These are phyloP conservation scores for Gynostemma pentaphyllum DNA, from an alignment of 306 rosid genomes.

Conservation along the genomic window DNA sequence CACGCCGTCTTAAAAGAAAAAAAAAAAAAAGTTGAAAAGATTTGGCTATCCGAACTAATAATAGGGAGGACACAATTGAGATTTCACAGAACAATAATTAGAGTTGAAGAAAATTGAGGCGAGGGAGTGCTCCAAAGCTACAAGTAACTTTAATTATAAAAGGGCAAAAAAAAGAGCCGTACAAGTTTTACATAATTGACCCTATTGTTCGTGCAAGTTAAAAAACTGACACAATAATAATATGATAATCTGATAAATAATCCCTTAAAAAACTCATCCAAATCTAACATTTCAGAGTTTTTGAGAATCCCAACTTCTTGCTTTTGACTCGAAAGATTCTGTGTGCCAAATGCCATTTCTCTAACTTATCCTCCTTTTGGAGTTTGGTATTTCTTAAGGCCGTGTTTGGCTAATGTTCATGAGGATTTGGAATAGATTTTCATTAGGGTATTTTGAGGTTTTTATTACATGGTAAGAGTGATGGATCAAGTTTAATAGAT, in stretches of 20 bases:
- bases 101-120: neutral
- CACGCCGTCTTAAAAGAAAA: neutral
- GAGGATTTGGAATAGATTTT: neutral
- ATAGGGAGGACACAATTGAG: neutral
- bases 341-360: neutral
- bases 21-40: neutral
- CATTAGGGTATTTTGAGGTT: too few species aligned
- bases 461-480: too few species aligned
- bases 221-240: neutral
- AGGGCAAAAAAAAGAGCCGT: neutral
- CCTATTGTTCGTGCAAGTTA: constrained; percentile 2
- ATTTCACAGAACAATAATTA: neutral
- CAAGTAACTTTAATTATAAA: too few species aligned
- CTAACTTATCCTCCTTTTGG: neutral
- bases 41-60: too few species aligned
- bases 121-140: neutral
- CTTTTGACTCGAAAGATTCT: constrained; percentile 8
- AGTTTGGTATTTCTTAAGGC: neutral
- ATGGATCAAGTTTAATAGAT: too few species aligned
- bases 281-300: constrained; percentile 5
- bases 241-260: constrained; percentile 1
- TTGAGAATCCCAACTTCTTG: constrained; percentile 2
- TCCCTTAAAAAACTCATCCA: neutral
- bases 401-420: constrained; percentile 1
- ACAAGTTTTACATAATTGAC: constrained; percentile 1